Percentiles rank a stretch among this genome's conserved stretches.
Conservation (phyloP, 768 basidiomycete genomes). For the Calocybe cyanea region DNA sequence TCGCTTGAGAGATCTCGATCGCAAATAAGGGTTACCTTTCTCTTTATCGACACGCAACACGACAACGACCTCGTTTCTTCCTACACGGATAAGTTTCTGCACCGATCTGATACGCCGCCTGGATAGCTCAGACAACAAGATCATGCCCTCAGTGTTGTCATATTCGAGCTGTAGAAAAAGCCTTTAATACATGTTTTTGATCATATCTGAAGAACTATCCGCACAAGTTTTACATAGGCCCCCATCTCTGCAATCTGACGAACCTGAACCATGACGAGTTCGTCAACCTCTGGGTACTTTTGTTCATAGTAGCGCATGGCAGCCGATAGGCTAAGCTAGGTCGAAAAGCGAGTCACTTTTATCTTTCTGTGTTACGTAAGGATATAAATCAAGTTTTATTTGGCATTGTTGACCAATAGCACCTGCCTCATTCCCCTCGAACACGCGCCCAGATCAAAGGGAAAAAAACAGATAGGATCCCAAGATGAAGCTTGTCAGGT, state of each 20-base stretch:
- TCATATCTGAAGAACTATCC: slow-evolving; percentile 21
- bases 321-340: too few relatives aligned
- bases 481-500: slow-evolving; percentile 85
- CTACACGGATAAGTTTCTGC: slow-evolving; percentile 96
- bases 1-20: not conserved
- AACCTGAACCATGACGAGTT: slow-evolving; percentile 99
- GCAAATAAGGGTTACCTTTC: slow-evolving; percentile 58
- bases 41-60: slow-evolving; percentile 98
- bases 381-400: too few relatives aligned
- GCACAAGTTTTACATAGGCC: slow-evolving; percentile 94
- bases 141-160: slow-evolving; percentile 99
- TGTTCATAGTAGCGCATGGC: slow-evolving; percentile 90
- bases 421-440: too few relatives aligned
- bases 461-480: not conserved
- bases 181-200: not conserved
- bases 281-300: slow-evolving; percentile 93
- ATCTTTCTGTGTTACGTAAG: too few relatives aligned
- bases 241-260: slow-evolving; percentile 99
- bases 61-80: slow-evolving; percentile 97
- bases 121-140: slow-evolving; percentile 96
- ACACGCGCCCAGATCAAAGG: too few relatives aligned
- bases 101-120: slow-evolving; percentile 94
- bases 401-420: too few relatives aligned
- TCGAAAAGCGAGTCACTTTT: too few relatives aligned
- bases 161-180: slow-evolving; percentile 84